Evolutionary conservation across 768 basidiomycete genomes (phyloP).

Genomic region (Lentinula raphanica): DNA sequence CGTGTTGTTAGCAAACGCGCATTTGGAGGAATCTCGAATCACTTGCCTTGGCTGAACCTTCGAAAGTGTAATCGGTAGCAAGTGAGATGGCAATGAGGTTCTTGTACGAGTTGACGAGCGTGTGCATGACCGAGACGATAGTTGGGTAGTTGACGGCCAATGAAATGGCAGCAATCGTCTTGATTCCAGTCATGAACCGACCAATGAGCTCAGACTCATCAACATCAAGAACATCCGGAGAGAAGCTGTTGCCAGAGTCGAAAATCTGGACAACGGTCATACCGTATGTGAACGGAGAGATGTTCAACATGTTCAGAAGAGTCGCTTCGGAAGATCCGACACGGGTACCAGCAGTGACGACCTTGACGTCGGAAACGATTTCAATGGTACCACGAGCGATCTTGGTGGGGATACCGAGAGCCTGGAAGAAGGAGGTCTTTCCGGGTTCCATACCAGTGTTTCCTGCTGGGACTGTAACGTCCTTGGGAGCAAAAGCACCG

Average conservation of each 20-base stretch:
- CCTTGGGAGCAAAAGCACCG: conserved; percentile 89
- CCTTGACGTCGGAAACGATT: conserved; percentile 96
- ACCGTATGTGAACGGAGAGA: conserved; percentile 99
- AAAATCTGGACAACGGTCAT: conserved; percentile 98
- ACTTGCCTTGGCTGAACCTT: conserved; percentile 86
- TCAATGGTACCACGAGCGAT: conserved; percentile 99
- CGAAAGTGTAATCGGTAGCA: conserved; percentile 91
- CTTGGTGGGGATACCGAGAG: conserved; percentile 98
- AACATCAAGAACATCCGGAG: conserved; percentile 86
- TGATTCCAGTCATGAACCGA: conserved; percentile 90
- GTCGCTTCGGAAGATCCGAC: conserved; percentile 98
- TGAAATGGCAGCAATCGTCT: conserved; percentile 93
- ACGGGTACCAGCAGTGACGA: conserved; percentile 86
- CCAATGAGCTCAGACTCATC: conserved; percentile 87
- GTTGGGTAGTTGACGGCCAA: conserved; percentile 96
- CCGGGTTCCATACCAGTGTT: conserved; percentile 99
- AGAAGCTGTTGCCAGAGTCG: conserved; percentile 89
- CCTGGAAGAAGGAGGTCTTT: conserved; percentile 99
- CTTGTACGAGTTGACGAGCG: conserved; percentile 99
- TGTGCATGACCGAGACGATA: conserved; percentile 88
- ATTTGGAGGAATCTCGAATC: conserved; percentile 5
- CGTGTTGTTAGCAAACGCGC: conserved; percentile 15
- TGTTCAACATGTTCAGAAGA: conserved; percentile 98
- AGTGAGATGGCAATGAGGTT: conserved; percentile 88
- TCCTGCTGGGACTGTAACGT: conserved; percentile 87